Base-by-base conservation (phyloP, 371 early-diverging fungal genomes). In the Lichtheimia ramosa region DNA sequence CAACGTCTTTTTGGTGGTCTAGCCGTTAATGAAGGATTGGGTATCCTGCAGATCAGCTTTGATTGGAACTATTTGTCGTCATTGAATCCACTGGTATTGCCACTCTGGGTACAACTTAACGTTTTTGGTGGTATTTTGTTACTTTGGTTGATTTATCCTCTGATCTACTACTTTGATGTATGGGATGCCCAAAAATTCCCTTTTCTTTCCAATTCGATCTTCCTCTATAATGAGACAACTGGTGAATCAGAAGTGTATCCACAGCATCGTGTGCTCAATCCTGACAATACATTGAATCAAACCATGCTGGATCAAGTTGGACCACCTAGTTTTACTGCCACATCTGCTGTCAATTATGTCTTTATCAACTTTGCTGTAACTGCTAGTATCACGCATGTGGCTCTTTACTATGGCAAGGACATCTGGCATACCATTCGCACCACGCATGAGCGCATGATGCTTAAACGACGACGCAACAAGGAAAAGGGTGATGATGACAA, bases 41-140 rank as follows among this genome's bases (percentile, higher is more conserved):
- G 83, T 39, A 68, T 83, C 28, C 60, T 80, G 21, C 69, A 75
- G 15, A 48, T 83, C 40, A 76, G 72, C 57, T 81, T 83, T 51
- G 83, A 83, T 61, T 83, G 83, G 83, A 74, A 74, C 50, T 69
- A 64, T 20, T 43, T 79, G 12, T 70, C 72, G 5, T 49, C 42
- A n/a, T 85, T 87, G 51, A 79, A 83, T 21, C 82, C 81, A 18
- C 65, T 93, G 4, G 81, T 90, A 0, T 61, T 95, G 2, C 93
- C 96, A 2, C 75, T 92, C 2, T 73, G 69, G 65, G 71, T 74
- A 5, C 79, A 79, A 24, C 6, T 75, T 15, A 82, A 82, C 43
- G 59, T 74, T 18, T 69, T 63, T 41, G 18, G 57, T 43, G 82
- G 82, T 24, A 66, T 79, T 18, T n/a, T 68, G 23, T 5, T 66